Evolutionary conservation across 2,329 filamentous ascomycete species (phyloP).

Genomic region (Colletotrichum sp.): DNA sequence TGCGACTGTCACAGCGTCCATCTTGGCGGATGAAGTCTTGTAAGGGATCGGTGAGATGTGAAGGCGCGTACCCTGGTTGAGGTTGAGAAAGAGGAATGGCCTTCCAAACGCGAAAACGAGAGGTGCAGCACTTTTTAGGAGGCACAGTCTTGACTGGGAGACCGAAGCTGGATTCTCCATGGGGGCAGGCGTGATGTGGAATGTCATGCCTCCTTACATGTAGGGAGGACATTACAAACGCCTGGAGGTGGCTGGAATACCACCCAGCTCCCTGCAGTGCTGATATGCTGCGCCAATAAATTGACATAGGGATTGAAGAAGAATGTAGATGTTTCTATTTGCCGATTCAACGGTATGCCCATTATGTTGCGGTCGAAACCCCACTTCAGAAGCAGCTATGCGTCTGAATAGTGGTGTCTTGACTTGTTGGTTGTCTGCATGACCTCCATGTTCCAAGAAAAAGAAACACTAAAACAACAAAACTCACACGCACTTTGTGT

Average conservation of each 20-base stretch:
- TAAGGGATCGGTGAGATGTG: neutral
- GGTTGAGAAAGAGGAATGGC: neutral
- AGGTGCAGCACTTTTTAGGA: neutral
- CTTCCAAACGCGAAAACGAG: neutral
- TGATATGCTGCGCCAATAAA: neutral
- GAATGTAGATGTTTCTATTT: fast-evolving
- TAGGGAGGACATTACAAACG: neutral
- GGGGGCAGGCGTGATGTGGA: neutral
- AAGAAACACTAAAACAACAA: no score
- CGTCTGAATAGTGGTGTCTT: neutral
- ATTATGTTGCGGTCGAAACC: no score
- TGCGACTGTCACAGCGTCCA: neutral
- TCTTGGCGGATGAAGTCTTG: neutral
- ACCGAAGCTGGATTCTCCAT: fast-evolving
- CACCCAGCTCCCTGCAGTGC: fast-evolving
- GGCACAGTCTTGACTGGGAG: neutral
- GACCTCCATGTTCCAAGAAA: no score
- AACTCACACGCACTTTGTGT: neutral
- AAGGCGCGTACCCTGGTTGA: neutral
- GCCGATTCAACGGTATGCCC: fast-evolving
- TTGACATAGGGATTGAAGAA: neutral
- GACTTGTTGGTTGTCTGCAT: neutral
- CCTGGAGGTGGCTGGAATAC: neutral
- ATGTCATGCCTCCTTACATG: neutral
- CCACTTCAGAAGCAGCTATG: neutral